Percentiles rank a stretch among this genome's conserved stretches.
These are phyloP conservation scores for Cryphonectria naterciae DNA, from an alignment of 2,329 filamentous ascomycete genomes.

Conservation along the genomic window DNA sequence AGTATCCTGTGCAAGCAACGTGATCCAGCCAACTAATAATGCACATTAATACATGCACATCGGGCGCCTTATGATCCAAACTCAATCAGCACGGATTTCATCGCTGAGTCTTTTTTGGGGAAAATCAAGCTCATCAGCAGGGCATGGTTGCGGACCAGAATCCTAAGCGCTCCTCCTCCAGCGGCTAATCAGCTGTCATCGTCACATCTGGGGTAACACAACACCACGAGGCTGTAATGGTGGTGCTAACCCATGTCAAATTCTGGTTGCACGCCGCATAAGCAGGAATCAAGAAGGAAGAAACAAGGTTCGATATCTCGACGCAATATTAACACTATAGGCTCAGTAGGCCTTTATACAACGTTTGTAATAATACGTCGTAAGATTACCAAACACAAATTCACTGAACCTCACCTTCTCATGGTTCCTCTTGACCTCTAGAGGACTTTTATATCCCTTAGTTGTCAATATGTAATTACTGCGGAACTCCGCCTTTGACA, in stretches of 20 bases:
- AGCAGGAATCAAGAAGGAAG: background rate
- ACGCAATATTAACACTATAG: background rate
- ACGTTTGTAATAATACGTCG: background rate
- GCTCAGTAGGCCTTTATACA: background rate
- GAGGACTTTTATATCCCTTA: background rate
- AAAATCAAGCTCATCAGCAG: background rate
- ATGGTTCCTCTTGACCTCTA: background rate
- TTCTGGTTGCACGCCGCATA: background rate
- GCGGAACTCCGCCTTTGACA: background rate
- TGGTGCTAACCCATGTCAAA: background rate
- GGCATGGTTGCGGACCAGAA: background rate
- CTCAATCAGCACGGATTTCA: background rate
- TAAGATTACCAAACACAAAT: background rate
- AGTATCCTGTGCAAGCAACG: background rate
- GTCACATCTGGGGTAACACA: background rate
- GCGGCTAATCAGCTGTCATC: constrained; percentile 1
- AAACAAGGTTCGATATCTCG: background rate
- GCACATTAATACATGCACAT: background rate
- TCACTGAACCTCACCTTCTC: background rate
- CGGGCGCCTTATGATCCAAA: too few species aligned
- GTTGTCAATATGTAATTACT: background rate
- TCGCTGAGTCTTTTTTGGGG: background rate
- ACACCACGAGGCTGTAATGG: background rate
- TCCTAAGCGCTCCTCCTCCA: background rate
- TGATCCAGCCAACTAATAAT: background rate